These are phyloP conservation scores for Moricandia moricandioides DNA, from an alignment of 345 rosid species.

Conservation along the genomic window DNA sequence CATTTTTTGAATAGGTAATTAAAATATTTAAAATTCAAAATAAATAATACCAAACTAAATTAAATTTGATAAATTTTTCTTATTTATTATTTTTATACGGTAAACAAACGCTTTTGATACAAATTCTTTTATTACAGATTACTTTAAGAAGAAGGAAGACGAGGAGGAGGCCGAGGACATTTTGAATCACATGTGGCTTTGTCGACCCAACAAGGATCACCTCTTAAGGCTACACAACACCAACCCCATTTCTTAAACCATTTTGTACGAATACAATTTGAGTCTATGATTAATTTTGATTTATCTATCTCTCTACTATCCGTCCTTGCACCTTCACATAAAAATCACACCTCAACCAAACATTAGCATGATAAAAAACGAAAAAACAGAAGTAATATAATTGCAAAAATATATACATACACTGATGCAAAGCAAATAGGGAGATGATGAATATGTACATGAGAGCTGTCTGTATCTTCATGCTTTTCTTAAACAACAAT, in stretches of 20 bases:
- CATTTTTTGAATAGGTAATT: too few relatives aligned
- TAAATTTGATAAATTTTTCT: neutral
- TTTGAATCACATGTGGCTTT: neutral
- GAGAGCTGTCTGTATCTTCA: neutral
- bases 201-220: neutral
- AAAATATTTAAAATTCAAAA: neutral
- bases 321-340: neutral
- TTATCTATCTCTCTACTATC: neutral
- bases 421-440: neutral
- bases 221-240: neutral
- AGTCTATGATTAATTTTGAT: neutral
- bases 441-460: constrained; percentile 10
- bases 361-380: neutral
- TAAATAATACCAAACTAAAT: neutral
- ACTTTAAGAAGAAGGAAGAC: neutral
- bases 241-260: neutral
- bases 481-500: neutral
- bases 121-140: neutral
- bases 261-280: neutral
- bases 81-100: neutral
- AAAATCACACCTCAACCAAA: constrained; percentile 2
- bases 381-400: neutral
- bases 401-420: neutral
- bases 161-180: neutral
- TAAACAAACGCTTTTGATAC: neutral